phyloP scores from a whole-genome alignment of 2,329 filamentous ascomycete species.

The Claviceps arundinis region DNA sequence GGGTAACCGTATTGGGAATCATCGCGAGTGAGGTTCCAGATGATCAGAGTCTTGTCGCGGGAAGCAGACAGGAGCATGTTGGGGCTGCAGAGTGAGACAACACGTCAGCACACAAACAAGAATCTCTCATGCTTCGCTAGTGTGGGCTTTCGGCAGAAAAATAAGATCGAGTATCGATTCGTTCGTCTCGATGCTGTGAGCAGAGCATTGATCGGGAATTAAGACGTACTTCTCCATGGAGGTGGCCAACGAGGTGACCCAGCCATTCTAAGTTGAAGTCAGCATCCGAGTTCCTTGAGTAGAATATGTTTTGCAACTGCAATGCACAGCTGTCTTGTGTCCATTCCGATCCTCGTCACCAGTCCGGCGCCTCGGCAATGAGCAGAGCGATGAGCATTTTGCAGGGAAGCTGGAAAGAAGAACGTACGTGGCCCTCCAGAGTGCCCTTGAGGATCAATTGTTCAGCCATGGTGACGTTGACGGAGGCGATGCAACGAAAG shows the following conservation, averaged over 20 bases:
- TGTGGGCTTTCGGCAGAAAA: background rate
- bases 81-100: constrained; percentile 43
- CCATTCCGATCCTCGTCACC: background rate
- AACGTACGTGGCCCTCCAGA: constrained; percentile 86
- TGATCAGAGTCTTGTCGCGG: constrained; percentile 98
- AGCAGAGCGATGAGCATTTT: constrained; percentile 4
- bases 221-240: constrained; percentile 87
- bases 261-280: constrained; percentile 56
- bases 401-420: constrained; percentile 11
- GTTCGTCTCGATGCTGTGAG: constrained; percentile 1
- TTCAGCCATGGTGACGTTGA: constrained; percentile 61
- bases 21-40: constrained; percentile 99
- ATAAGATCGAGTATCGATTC: constrained; percentile 1
- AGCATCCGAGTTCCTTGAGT: constrained; percentile 8
- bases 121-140: background rate
- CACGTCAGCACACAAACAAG: constrained; percentile 9
- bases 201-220: background rate
- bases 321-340: background rate
- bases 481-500: constrained; percentile 25
- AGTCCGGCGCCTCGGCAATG: constrained; percentile 4
- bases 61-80: constrained; percentile 98
- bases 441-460: constrained; percentile 92
- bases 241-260: constrained; percentile 97
- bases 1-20: constrained; percentile 97
- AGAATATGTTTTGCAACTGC: background rate